Conservation (phyloP, 2,329 filamentous ascomycete genomes). For the Fusarium xylarioides region DNA sequence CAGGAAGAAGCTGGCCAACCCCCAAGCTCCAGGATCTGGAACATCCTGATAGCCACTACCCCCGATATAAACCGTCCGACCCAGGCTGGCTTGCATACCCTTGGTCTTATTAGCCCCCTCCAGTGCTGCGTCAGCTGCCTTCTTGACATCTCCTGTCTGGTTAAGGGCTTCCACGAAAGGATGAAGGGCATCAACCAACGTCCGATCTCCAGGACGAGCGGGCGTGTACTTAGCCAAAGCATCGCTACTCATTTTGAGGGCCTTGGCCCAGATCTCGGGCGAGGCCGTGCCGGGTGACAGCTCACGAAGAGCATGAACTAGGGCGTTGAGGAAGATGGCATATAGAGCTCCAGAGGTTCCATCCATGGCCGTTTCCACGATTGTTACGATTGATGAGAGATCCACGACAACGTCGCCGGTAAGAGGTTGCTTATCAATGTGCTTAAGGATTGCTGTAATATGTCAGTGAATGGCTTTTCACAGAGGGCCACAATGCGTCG, state of each 20-base stretch:
- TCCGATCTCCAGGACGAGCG: constrained; percentile 87
- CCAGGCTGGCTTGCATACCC: constrained; percentile 90
- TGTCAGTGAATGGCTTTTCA: constrained; percentile 28
- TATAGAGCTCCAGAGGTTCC: constrained; percentile 69
- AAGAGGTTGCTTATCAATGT: constrained; percentile 55
- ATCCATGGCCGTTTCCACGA: constrained; percentile 68
- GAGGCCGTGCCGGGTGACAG: constrained; percentile 53
- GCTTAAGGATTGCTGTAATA: constrained; percentile 59
- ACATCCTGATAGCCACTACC: constrained; percentile 59
- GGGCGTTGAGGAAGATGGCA: constrained; percentile 89
- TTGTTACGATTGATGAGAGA: constrained; percentile 60
- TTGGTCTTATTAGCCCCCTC: constrained; percentile 85
- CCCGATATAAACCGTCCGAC: constrained; percentile 58
- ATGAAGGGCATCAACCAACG: constrained; percentile 86
- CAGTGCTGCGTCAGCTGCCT: constrained; percentile 79
- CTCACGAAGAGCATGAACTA: constrained; percentile 69
- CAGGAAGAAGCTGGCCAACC: constrained; percentile 80
- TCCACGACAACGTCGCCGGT: constrained; percentile 64
- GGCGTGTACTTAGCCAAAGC: constrained; percentile 86
- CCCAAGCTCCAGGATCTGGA: constrained; percentile 74
- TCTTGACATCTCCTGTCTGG: constrained; percentile 70
- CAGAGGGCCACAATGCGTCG: too few species aligned
- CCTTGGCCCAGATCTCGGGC: constrained; percentile 64
- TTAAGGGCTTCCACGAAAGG: constrained; percentile 83
- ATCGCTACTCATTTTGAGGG: constrained; percentile 75